phyloP scores from a whole-genome alignment of 148 eudicot species.

The Drosera capensis region DNA sequence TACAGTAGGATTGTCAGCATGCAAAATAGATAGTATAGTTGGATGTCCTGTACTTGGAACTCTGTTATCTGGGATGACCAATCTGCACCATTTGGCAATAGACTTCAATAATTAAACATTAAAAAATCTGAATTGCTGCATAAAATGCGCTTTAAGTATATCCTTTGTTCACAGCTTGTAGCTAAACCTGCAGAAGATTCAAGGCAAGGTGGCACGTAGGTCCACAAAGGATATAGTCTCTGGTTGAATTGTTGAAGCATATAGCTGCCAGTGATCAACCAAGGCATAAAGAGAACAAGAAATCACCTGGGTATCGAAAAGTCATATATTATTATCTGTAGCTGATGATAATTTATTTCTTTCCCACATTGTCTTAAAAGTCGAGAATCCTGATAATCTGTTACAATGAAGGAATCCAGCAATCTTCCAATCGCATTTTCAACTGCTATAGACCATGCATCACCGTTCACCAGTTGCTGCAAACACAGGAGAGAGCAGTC shows the following conservation, averaged over 20 bases:
- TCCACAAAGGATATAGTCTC: too few species aligned
- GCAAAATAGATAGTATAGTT: constrained; percentile 48
- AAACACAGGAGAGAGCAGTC: neutral
- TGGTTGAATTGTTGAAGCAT: too few species aligned
- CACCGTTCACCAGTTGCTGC: constrained; percentile 67
- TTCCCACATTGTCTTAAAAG: constrained; percentile 57
- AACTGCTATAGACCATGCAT: constrained; percentile 68
- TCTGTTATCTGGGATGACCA: constrained; percentile 49
- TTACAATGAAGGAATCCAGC: constrained; percentile 84
- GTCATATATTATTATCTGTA: constrained; percentile 67
- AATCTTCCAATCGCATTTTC: constrained; percentile 74
- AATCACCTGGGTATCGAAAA: constrained; percentile 61
- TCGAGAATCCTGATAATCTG: constrained; percentile 64
- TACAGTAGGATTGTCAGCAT: constrained; percentile 60
- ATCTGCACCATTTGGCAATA: constrained; percentile 28
- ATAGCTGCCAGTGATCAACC: too few species aligned
- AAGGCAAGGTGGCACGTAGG: too few species aligned
- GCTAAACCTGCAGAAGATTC: too few species aligned
- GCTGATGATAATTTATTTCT: constrained; percentile 49
- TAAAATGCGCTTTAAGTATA: too few species aligned
- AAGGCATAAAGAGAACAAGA: neutral
- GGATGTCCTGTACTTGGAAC: constrained; percentile 82
- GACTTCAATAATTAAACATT: constrained; percentile 1
- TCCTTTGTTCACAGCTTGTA: too few species aligned
- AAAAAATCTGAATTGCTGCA: too few species aligned